Conservation (phyloP, 805 yeast species). For the Lipomyces yamanashiensis region DNA sequence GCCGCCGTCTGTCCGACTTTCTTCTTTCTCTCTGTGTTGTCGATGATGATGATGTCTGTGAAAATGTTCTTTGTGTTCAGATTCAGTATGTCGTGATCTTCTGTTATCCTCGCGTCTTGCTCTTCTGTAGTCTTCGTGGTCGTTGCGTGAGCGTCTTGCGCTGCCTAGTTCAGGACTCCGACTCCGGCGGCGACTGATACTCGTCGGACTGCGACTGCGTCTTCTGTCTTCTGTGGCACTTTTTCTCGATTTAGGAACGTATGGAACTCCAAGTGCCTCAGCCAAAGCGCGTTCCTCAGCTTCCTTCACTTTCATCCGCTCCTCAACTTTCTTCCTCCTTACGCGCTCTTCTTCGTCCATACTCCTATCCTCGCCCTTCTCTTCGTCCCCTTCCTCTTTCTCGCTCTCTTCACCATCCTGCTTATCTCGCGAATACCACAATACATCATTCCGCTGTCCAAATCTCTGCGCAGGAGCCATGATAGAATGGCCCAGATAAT, state of each 20-base stretch:
- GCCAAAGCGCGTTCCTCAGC: slow-evolving; percentile 37
- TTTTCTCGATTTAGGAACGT: not conserved
- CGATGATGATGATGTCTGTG: not conserved
- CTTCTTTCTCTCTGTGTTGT: not conserved
- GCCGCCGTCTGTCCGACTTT: not conserved
- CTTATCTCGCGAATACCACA: slow-evolving; percentile 40
- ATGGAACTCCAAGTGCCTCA: slow-evolving; percentile 30
- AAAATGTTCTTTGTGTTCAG: slow-evolving; percentile 5
- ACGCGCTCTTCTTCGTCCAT: slow-evolving; percentile 2
- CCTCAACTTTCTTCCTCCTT: slow-evolving; percentile 11
- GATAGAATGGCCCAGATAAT: slow-evolving; percentile 41
- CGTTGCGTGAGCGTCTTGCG: not conserved
- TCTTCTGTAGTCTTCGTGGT: not conserved
- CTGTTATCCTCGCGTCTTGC: not conserved
- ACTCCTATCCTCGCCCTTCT: slow-evolving; percentile 18
- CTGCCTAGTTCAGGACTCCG: too few species aligned
- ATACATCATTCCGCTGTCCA: slow-evolving; percentile 35
- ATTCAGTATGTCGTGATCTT: not conserved
- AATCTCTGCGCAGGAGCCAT: slow-evolving; percentile 42
- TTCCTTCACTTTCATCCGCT: slow-evolving; percentile 24
- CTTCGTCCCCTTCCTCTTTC: slow-evolving; percentile 1
- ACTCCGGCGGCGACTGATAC: too few species aligned
- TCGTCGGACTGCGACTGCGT: slow-evolving; percentile 9
- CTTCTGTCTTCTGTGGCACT: not conserved
- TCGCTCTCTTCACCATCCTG: not conserved